Base-by-base conservation (phyloP, 2,329 filamentous ascomycete species). In the Neurospora sp. region DNA sequence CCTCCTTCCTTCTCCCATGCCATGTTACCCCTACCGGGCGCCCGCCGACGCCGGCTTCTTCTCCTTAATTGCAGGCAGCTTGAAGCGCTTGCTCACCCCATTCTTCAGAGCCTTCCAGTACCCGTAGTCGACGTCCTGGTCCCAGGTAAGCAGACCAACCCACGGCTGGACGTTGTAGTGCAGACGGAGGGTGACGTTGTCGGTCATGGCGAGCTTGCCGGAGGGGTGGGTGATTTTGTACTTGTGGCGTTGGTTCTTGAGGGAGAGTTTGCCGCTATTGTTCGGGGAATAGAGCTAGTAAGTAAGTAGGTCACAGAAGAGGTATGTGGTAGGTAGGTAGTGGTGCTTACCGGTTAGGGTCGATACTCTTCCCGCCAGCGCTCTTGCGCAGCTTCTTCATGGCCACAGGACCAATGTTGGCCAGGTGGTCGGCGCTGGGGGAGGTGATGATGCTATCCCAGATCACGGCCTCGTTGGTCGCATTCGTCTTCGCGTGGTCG, bases 141-240 rank as follows among this genome's bases (percentile, higher is more conserved):
- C 90, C 96, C 96, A 99, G 57, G 91, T 91, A 79, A 98, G 81
- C 68, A 91, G 81, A 15, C 96, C 96, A 11, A 99, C 93, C 92
- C 95, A 98, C 39, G 96, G 96, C 84, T 99, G 96, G 71, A 98
- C 91, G 81, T 98, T 98, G 88, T 97, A 99, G 78, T 96, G 91
- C 68, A 98, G 83, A 76, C 90, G 89, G 72, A 99, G 83, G 38
- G 88, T 89, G 70, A 95, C 92, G 78, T 96, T 89, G 67, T 86
- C 83, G 67, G 88, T 84, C 77, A 91, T 86, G 66, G 92, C 91
- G 74, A 98, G 85, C 79, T 89, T 89, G 72, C 94, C 92, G 11
- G 86, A 87, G 11, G 95, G 92, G 79, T 97, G 93, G 4, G 94
- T 97, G 81, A 99, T 96, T 79, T 97, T 93, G 84, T 99, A 99